Base-by-base conservation (phyloP, 2,329 filamentous ascomycete species). In the Penicillium sp. region DNA sequence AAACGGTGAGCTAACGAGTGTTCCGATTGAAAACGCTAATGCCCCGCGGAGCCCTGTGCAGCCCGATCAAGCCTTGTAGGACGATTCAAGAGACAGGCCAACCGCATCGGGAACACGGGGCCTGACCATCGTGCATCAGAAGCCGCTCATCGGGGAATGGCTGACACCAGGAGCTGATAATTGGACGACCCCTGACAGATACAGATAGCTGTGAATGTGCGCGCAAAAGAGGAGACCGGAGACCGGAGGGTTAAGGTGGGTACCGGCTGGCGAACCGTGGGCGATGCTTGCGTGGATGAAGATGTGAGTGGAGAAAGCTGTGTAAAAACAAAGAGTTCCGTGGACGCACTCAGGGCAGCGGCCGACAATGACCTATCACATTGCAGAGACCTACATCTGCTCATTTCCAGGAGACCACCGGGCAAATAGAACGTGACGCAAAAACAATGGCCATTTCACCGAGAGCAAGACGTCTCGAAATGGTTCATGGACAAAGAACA, bases 181-280 rank as follows among this genome's bases (percentile, higher is more conserved):
- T 59, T 47, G 44, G 46, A 6, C 41, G 36, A 4, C 50, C 54
- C 56, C 51, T 59, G 43, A 23, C 46, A 41, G 45, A 21, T 28
- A 15, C 28, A 36, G 7, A 9, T 8, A n/a, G n/a, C 9, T 21
- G 18, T 21, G 43, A 15, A 18, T 42, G 38, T 48, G 38, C 28
- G 31, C 9, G 18, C 13, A 34, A 31, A 31, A 42, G 24, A 48
- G 38, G 26, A 33, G 38, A 21, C 16, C 36, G 38, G 26, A 33
- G 38, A 21, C 16, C 36, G 18, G 36, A 39, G 36, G 36, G 36
- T 39, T 39, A 39, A 5, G 36, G 46, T 48, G 46, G 46, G 24
- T 26, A 21, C 46, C 7, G 18, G 16, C 36, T 42, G 15, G 26
- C n/a, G 33, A 39, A 6, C 18, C 36, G 18, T 39, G 18, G 36